Conservation (phyloP, 176 grass and related monocot species). For the Oryza rufipogon region DNA sequence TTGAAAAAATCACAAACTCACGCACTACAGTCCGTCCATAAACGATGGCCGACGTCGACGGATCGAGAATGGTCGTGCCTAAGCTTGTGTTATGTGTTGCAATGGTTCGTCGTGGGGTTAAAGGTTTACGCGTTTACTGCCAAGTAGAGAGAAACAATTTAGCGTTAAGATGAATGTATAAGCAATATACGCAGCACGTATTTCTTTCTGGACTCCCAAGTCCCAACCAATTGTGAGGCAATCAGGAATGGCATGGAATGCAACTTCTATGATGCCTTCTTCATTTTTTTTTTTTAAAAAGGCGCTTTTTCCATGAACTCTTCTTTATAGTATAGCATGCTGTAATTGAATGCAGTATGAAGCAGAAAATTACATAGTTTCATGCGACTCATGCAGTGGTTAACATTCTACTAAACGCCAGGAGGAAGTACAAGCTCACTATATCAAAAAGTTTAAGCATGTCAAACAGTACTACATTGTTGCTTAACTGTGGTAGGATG, state of each 20-base stretch:
- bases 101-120: no score
- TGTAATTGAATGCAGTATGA: background rate
- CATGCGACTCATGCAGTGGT: background rate
- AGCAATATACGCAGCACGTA: no score
- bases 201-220: background rate
- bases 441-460: slow-evolving; percentile 2
- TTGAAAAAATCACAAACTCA: no score
- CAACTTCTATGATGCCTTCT: background rate
- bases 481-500: background rate
- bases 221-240: background rate
- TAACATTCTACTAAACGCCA: slow-evolving; percentile 8
- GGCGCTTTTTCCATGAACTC: no score
- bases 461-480: background rate
- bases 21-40: no score
- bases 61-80: no score
- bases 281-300: no score
- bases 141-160: no score
- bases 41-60: no score
- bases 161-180: no score
- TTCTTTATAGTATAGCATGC: background rate
- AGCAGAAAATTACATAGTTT: slow-evolving; percentile 9
- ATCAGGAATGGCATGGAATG: background rate
- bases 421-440: background rate
- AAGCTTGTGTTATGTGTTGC: no score
- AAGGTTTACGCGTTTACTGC: no score